Base-by-base conservation (phyloP, 1,284 basidiomycete genomes). In the Boletus subluridellus region DNA sequence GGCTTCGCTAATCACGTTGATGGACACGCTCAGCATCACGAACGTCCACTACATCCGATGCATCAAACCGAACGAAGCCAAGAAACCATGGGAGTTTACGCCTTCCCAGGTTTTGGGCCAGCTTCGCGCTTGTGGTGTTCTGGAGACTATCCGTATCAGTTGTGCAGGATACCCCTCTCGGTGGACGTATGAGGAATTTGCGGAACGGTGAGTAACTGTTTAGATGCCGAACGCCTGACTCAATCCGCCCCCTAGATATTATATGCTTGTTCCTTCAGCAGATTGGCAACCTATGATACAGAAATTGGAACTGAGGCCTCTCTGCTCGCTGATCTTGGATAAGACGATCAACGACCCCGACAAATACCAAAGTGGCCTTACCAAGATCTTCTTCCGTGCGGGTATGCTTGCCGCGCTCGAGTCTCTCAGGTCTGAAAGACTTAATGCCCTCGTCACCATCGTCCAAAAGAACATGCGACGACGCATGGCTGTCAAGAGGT, bases 21-120 rank as follows among this genome's bases (percentile, higher is more conserved):
- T 99, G 96, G 93, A 96, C 52, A 99, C 97, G 1, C 90, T 99
- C 66, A 92, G 94, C 69, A 89, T 93, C 62, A 99, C 97, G 26
- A 98, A 99, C 69, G 97, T 98, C 2, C 97, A 99, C 74, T 99
- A 99, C 73, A 99, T 99, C 68, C 89, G 97, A 55, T 99, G 97
- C 76, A 99, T 99, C 81, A 99, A 99, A 75, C 97, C 97, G 2
- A 99, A 99, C 73, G 97, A 99, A 70, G 83, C 85, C 62, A 99
- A 99, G 78, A 86, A 83, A 60, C 95, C 97, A 24, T 99, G 97
- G 97, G 92, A 95, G 71, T 95, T 98, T 68, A 88, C 93, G 57
- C 93, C 96, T 30, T 94, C 96, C 66, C 95, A 98, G 73, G 96
- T 99, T 17, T 77, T 99, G 42, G 89, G 94, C 37, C 97, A 99